Conservation (phyloP, 2,329 filamentous ascomycete genomes). For the Aspergillus neoniger region DNA sequence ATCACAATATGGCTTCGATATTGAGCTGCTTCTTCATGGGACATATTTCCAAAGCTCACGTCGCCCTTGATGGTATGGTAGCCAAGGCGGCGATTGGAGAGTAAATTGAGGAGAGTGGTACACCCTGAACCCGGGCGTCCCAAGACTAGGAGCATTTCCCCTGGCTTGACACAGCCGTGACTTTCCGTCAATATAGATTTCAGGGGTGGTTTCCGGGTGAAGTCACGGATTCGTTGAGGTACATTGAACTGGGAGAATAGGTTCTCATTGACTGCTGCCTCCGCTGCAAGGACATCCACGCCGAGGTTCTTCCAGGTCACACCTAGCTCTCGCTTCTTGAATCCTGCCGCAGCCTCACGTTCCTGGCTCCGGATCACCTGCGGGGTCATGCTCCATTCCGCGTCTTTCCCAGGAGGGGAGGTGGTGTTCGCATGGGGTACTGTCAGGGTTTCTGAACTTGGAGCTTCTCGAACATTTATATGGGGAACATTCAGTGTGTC, state of each 20-base stretch:
- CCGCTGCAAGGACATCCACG: constrained; percentile 62
- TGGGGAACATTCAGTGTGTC: constrained; percentile 21
- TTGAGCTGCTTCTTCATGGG: constrained; percentile 41
- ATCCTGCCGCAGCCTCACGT: constrained; percentile 47
- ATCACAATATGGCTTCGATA: constrained; percentile 61
- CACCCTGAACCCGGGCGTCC: constrained; percentile 70
- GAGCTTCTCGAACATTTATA: constrained; percentile 22
- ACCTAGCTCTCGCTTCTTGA: constrained; percentile 55
- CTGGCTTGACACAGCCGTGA: constrained; percentile 68
- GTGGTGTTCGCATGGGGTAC: constrained; percentile 6
- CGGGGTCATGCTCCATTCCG: constrained; percentile 51
- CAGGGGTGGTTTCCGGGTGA: constrained; percentile 56
- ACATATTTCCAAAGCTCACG: constrained; percentile 56
- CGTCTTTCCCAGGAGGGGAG: constrained; percentile 27
- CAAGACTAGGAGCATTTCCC: constrained; percentile 71
- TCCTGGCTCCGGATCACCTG: constrained; percentile 47
- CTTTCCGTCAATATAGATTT: constrained; percentile 65
- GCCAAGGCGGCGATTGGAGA: constrained; percentile 64
- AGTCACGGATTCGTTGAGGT: constrained; percentile 53
- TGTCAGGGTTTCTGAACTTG: constrained; percentile 26
- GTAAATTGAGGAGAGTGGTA: constrained; percentile 68
- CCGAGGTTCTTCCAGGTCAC: constrained; percentile 65
- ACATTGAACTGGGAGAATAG: constrained; percentile 60
- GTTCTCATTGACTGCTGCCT: constrained; percentile 65
- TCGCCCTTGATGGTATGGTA: constrained; percentile 61